These are phyloP conservation scores for Thozetella sp. DNA, from an alignment of 495 filamentous ascomycete genomes.

Conservation along the genomic window DNA sequence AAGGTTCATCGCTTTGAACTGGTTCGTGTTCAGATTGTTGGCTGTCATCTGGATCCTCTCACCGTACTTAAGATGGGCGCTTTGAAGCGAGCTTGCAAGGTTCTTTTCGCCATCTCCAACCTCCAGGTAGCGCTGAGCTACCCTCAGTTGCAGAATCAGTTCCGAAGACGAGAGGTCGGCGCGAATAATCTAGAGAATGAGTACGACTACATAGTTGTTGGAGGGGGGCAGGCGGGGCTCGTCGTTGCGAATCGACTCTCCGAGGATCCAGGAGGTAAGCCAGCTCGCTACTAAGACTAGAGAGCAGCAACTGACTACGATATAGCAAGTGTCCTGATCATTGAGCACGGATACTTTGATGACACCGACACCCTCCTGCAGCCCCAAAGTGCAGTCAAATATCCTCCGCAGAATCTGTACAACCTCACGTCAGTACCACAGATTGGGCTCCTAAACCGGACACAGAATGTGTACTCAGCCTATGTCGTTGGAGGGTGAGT, in stretches of 20 bases:
- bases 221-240: not conserved
- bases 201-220: not conserved
- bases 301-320: not conserved
- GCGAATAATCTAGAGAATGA: not conserved
- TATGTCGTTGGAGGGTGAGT: constrained; percentile 18
- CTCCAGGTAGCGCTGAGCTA: not conserved
- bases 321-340: not conserved
- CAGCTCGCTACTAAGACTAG: not conserved
- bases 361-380: not conserved
- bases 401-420: constrained; percentile 9
- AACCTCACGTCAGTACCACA: constrained; percentile 31
- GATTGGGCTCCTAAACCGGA: constrained; percentile 16
- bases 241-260: not conserved
- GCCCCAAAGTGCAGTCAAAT: not conserved
- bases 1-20: no score
- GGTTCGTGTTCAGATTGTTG: no score
- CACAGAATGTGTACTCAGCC: constrained; percentile 20
- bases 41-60: no score
- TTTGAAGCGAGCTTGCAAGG: not conserved
- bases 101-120: not conserved
- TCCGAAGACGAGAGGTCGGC: not conserved
- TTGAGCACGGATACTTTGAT: not conserved
- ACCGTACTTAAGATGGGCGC: not conserved
- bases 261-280: not conserved
- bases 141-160: not conserved